Evolutionary conservation across 2,329 filamentous ascomycete genomes (phyloP).

Genomic region (Drechslerella stenobrocha): DNA sequence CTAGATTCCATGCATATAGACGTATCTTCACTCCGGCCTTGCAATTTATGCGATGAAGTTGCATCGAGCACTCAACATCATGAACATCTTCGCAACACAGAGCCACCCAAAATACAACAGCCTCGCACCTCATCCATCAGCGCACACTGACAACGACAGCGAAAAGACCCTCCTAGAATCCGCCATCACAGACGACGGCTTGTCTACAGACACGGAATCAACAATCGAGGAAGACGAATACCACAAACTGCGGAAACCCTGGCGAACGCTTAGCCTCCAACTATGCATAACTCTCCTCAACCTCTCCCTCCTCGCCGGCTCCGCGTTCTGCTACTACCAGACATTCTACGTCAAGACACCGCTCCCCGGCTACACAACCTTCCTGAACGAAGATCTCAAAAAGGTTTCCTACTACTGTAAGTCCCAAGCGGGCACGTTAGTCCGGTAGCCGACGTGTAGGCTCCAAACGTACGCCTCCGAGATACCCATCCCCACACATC

Average conservation of each 20-base stretch:
- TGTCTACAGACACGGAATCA: conserved; percentile 12
- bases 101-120: conserved; percentile 38
- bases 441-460: conserved; percentile 19
- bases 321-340: conserved; percentile 38
- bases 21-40: too few relatives aligned
- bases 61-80: conserved; percentile 1
- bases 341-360: conserved; percentile 14
- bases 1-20: too few relatives aligned
- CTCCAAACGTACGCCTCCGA: conserved; percentile 4
- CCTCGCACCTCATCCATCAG: conserved; percentile 10
- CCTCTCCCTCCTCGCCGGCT: conserved; percentile 26
- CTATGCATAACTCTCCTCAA: conserved; percentile 30
- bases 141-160: conserved; percentile 33
- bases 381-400: conserved; percentile 24
- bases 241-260: background rate
- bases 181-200: background rate
- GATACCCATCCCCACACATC: background rate
- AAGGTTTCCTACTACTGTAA: conserved; percentile 45
- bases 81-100: conserved; percentile 34
- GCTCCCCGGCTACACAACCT: conserved; percentile 8
- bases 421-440: conserved; percentile 29
- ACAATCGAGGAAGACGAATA: background rate
- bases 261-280: conserved; percentile 10
- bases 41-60: conserved; percentile 3
- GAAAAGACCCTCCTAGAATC: conserved; percentile 30